Evolutionary conservation across 2,329 filamentous ascomycete species (phyloP), one percentile per base, ranked within the genome.

Genomic region (Paracorniculantispora psalliotae): DNA sequence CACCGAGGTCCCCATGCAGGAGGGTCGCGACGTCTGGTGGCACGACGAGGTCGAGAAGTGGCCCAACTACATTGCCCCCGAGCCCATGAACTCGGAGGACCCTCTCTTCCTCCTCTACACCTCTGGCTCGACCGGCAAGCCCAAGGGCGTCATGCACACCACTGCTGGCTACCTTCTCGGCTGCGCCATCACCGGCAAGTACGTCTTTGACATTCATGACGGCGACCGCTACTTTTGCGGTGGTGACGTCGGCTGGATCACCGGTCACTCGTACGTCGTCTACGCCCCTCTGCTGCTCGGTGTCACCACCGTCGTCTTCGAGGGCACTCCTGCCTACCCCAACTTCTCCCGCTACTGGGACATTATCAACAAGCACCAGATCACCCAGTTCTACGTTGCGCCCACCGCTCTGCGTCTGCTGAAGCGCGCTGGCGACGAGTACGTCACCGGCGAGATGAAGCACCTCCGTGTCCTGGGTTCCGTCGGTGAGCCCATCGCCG

Each of bases 281-380:
- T 99, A 99, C 72, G 92, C 94, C 12, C 94, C 94, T 64, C 82
- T 99, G 56, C 81, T 99, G 48, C 86, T 97, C 50, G 94, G 94
- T 79, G 89, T 96, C 62, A 86, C 93, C 10, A 97, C 93, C 0
- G 91, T 99, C 19, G 93, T 99, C 30, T 99, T 97, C 67, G 94
- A 99, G 79, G 96, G 94, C 67, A 99, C 94, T 2, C 94, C 94
- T 0, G 93, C 93, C 53, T 97, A 97, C 74, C 94, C 94, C 68
- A 89, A 96, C 80, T 99, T 97, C 80, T 97, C 93, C 59, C 86
- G 94, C 66, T 99, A 99, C 81, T 99, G 94, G 94, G 92, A 97
- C 66, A 94, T 97, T 56, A 93, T 97, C 73, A 91, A 92, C 67
- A 91, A 96, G 81, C 89, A 99, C 79, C 83, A 90, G 65, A 90